Base-by-base conservation (phyloP, 78 protist species). In the Mantamonas sphyraenae region DNA sequence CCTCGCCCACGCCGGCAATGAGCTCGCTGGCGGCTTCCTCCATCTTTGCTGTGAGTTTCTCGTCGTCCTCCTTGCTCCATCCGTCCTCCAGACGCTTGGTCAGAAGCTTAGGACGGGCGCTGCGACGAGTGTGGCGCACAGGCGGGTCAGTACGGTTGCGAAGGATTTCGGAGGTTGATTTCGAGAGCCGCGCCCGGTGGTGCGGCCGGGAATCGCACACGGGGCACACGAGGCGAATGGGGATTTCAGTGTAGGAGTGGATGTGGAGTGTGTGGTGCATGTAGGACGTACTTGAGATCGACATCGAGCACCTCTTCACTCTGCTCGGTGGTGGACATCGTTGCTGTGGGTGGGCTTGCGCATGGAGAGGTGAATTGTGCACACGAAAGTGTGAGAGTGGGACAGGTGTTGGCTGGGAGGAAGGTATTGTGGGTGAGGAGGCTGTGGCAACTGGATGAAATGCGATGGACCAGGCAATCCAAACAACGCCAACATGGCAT, bases 1-100 rank as follows among this genome's bases (percentile, higher is more conserved):
- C 85, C 53, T 84, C 89, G 30, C 88, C 86, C 3, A 78, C 16
- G 39, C 77, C 42, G 43, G 12, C 64, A 10, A 76, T 73, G 33
- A 76, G 31, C 28, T 0, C 34, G 28, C 43, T 10, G 28, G 51
- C 79, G 31, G 70, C 73, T 0, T 35, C 17, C 3, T 3, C 5
- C 72, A 74, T 62, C 59, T 16, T n/a, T n/a, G n/a, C n/a, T n/a
- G n/a, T n/a, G n/a, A n/a, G n/a, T n/a, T n/a, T n/a, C n/a, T n/a
- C n/a, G n/a, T n/a, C n/a, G n/a, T n/a, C n/a, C n/a, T n/a, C n/a
- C n/a, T n/a, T n/a, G n/a, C n/a, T n/a, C n/a, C n/a, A n/a, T n/a
- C n/a, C n/a, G n/a, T n/a, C n/a, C n/a, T n/a, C n/a, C n/a, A n/a
- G n/a, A n/a, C n/a, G n/a, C n/a, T n/a, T n/a, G n/a, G n/a, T n/a